phyloP scores from a whole-genome alignment of 2,329 filamentous ascomycete genomes.

The Cladosporium sp. region DNA sequence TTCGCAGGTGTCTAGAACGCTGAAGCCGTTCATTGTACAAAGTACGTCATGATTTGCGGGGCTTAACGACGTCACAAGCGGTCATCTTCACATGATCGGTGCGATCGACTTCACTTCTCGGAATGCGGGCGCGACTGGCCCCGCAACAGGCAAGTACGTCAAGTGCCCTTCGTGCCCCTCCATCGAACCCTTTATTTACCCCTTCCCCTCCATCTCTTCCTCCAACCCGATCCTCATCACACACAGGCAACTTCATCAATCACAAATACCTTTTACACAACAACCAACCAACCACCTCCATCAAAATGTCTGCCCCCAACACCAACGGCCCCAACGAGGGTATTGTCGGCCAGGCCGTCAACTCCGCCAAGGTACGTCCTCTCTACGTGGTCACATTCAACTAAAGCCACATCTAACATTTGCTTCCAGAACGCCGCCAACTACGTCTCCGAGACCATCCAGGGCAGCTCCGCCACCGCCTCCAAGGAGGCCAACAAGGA shows the following conservation, averaged over 20 bases:
- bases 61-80: too few species aligned
- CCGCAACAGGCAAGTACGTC: constrained; percentile 6
- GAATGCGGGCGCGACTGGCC: neutral
- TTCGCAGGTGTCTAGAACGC: neutral
- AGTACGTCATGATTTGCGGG: too few species aligned
- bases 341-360: constrained; percentile 37
- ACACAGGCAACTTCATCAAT: constrained; percentile 5
- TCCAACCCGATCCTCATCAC: neutral
- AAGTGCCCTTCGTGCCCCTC: neutral
- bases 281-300: constrained; percentile 15
- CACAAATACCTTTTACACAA: constrained; percentile 13
- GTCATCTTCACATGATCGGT: neutral
- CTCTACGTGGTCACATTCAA: neutral
- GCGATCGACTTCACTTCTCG: neutral
- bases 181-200: constrained; percentile 7
- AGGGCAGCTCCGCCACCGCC: constrained; percentile 50
- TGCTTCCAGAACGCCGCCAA: constrained; percentile 50
- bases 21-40: too few species aligned
- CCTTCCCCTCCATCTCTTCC: neutral
- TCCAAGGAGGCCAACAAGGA: constrained; percentile 66
- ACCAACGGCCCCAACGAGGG: constrained; percentile 39
- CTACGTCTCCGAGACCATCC: constrained; percentile 61
- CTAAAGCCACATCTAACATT: constrained; percentile 22
- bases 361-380: constrained; percentile 24
- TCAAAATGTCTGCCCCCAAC: constrained; percentile 41